Percentiles rank a stretch among this genome's conserved stretches.
Conservation (phyloP, 1,139 yeast genomes). For the Torulaspora pretoriensis region DNA sequence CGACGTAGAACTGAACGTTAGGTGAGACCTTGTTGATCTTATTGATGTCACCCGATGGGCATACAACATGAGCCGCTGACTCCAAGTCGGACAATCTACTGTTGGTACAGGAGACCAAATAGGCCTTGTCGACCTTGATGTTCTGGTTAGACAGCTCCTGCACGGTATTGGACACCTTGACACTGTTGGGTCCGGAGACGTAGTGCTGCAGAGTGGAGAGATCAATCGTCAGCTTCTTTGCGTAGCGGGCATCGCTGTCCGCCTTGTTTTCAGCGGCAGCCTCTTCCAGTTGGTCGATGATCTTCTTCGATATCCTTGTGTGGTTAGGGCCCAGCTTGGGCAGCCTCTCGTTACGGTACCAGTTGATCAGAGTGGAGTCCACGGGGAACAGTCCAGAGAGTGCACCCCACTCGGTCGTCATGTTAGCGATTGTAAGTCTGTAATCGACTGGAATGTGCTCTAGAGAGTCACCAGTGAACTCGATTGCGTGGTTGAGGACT, state of each 20-base stretch:
- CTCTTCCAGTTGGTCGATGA: conserved; percentile 49
- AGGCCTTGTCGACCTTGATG: conserved; percentile 85
- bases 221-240: conserved; percentile 80
- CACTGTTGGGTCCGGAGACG: conserved; percentile 96
- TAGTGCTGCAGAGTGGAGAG: conserved; percentile 83
- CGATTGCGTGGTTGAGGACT: conserved; percentile 95
- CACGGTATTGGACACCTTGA: conserved; percentile 78
- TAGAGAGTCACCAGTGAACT: conserved; percentile 86
- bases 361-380: conserved; percentile 68
- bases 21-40: conserved; percentile 70
- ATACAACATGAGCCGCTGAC: conserved; percentile 80
- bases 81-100: conserved; percentile 87
- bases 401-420: conserved; percentile 99
- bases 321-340: conserved; percentile 70
- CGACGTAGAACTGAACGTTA: conserved; percentile 91
- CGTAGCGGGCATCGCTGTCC: conserved; percentile 77
- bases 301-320: conserved; percentile 68
- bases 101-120: conserved; percentile 95
- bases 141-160: conserved; percentile 67
- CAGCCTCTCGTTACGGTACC: conserved; percentile 65
- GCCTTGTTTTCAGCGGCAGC: conserved; percentile 40
- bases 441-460: conserved; percentile 75
- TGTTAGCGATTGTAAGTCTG: conserved; percentile 92
- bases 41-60: conserved; percentile 30
- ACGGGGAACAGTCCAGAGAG: conserved; percentile 94